Percentiles rank a stretch among this genome's conserved stretches.
Evolutionary conservation across 495 filamentous ascomycete species (phyloP).

Genomic region (Penicilliopsis zonata): DNA sequence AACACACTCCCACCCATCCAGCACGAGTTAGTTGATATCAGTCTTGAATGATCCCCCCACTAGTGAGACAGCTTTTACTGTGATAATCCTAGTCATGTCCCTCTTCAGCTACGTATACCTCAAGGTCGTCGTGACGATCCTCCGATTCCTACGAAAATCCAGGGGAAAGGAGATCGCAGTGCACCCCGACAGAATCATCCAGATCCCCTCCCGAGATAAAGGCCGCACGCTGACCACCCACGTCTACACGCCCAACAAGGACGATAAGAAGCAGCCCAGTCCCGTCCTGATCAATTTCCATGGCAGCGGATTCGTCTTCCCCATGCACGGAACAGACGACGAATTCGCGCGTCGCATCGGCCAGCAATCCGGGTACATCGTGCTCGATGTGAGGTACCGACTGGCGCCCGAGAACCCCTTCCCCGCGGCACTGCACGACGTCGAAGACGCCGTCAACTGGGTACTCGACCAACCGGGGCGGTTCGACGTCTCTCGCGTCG

Average conservation of each 20-base stretch:
- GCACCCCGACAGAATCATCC: conserved; percentile 21
- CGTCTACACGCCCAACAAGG: conserved; percentile 22
- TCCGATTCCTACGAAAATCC: conserved; percentile 2
- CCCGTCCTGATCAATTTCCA: conserved; percentile 35
- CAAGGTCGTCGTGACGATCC: conserved; percentile 3
- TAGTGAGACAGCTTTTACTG: too few relatives aligned
- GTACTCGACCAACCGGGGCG: conserved; percentile 14
- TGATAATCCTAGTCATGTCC: too few relatives aligned
- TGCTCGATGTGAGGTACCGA: conserved; percentile 55
- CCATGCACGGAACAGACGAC: conserved; percentile 29
- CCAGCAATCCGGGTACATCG: conserved; percentile 22
- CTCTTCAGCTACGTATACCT: conserved; percentile 4
- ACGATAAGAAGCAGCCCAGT: conserved; percentile 7
- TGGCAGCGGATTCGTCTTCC: conserved; percentile 31
- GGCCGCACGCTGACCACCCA: conserved; percentile 31
- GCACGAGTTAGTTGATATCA: too few relatives aligned
- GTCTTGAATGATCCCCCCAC: too few relatives aligned
- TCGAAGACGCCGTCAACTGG: conserved; percentile 30
- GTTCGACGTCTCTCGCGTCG: conserved; percentile 23
- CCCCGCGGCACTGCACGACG: conserved; percentile 65
- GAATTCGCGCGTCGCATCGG: conserved; percentile 27
- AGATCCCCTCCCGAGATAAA: conserved; percentile 29
- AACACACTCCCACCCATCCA: too few relatives aligned
- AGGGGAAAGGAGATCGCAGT: background rate
- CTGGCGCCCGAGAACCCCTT: conserved; percentile 70